These are phyloP conservation scores for Rhizophlyctis rosea DNA, from an alignment of 192 early-diverging fungal species.

Conservation along the genomic window DNA sequence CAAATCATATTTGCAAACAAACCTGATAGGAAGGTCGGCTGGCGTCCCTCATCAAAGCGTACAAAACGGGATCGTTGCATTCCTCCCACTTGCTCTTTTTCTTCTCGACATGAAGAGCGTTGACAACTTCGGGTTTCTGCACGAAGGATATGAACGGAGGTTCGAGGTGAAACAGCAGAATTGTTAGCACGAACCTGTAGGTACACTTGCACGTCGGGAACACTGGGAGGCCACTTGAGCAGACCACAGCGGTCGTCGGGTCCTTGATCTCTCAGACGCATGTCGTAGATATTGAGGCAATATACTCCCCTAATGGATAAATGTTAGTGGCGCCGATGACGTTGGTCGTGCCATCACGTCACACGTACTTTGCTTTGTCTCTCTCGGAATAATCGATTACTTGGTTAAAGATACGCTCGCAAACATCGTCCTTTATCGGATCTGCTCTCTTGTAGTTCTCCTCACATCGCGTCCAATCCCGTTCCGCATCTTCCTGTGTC, in stretches of 20 bases:
- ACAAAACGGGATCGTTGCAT: constrained; percentile 51
- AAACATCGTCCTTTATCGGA: constrained; percentile 28
- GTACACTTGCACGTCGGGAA: constrained; percentile 38
- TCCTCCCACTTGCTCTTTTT: constrained; percentile 56
- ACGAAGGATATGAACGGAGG: not conserved
- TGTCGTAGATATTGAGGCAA: constrained; percentile 75
- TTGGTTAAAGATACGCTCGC: constrained; percentile 43
- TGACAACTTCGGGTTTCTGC: constrained; percentile 10
- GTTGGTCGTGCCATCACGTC: too few species aligned
- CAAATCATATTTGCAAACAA: too few species aligned
- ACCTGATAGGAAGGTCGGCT: constrained; percentile 59
- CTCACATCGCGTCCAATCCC: constrained; percentile 23
- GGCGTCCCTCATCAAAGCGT: constrained; percentile 42
- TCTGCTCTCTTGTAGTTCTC: constrained; percentile 9
- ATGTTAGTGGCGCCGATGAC: too few species aligned
- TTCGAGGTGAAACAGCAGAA: constrained; percentile 1
- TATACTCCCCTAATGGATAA: constrained; percentile 26
- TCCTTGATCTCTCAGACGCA: constrained; percentile 55
- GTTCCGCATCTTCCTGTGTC: constrained; percentile 7
- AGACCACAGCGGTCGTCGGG: constrained; percentile 53
- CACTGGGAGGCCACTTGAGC: constrained; percentile 40
- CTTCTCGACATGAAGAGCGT: constrained; percentile 10
- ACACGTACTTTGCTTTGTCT: too few species aligned
- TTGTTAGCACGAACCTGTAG: constrained; percentile 21
- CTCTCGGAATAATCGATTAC: constrained; percentile 22